These are phyloP conservation scores for Tricharina praecox DNA, from an alignment of 495 filamentous ascomycete genomes.

Conservation along the genomic window DNA sequence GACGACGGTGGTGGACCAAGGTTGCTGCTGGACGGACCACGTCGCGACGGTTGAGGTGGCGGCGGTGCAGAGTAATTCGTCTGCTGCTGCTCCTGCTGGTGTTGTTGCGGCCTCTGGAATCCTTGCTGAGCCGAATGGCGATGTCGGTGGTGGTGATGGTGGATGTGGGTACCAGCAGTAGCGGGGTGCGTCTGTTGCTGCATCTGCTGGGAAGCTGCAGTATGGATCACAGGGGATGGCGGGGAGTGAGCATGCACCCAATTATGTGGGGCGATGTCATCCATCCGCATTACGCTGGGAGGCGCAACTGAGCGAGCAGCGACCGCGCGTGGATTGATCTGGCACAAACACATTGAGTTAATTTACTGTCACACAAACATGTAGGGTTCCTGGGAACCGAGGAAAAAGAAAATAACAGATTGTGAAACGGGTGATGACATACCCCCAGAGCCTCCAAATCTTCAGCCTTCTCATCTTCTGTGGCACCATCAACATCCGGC, in stretches of 20 bases:
- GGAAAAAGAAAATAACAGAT: constrained; percentile 15
- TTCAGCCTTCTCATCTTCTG: constrained; percentile 57
- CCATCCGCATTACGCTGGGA: constrained; percentile 17
- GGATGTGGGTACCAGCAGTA: constrained; percentile 20
- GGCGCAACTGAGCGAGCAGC: constrained; percentile 22
- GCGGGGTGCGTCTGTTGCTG: too few species aligned
- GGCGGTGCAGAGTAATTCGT: neutral
- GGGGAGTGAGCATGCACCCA: constrained; percentile 16
- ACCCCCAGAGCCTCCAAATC: constrained; percentile 84
- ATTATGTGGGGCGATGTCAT: constrained; percentile 21
- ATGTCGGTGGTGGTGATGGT: constrained; percentile 25
- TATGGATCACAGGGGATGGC: constrained; percentile 23
- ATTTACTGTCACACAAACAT: neutral
- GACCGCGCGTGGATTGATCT: constrained; percentile 26
- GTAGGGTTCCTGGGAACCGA: constrained; percentile 10
- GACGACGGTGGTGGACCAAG: neutral
- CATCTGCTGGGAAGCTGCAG: constrained; percentile 1
- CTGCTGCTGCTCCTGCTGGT: constrained; percentile 1
- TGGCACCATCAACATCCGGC: constrained; percentile 57
- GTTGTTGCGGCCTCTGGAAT: constrained; percentile 2
- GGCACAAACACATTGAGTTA: constrained; percentile 16
- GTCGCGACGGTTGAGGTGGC: neutral
- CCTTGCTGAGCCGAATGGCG: neutral
- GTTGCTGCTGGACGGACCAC: neutral
- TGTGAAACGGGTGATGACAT: constrained; percentile 35